Conservation (phyloP, 371 early-diverging fungal species). For the Syncephalastrum racemosum region DNA sequence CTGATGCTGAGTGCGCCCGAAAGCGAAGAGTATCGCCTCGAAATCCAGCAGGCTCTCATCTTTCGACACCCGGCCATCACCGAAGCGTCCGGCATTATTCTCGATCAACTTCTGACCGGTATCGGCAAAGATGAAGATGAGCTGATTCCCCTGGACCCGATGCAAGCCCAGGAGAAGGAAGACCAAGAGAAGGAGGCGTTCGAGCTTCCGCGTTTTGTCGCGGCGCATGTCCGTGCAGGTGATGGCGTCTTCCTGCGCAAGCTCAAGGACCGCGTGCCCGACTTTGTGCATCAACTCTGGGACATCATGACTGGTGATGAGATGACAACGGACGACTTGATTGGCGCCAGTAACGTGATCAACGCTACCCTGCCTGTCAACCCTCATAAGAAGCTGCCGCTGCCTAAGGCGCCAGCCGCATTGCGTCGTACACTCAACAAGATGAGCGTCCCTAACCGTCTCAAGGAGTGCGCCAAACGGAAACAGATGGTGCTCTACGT, state of each 20-base stretch:
- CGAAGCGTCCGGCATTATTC: constrained; percentile 22
- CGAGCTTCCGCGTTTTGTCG: constrained; percentile 27
- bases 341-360: constrained; percentile 21
- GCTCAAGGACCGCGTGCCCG: constrained; percentile 25
- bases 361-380: constrained; percentile 4
- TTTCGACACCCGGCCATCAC: constrained; percentile 24
- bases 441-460: constrained; percentile 7
- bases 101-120: constrained; percentile 22
- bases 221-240: constrained; percentile 39
- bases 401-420: constrained; percentile 20
- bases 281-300: constrained; percentile 32
- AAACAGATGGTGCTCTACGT: constrained; percentile 30
- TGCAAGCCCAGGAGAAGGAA: constrained; percentile 19
- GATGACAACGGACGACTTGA: constrained; percentile 20
- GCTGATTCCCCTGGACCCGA: constrained; percentile 23
- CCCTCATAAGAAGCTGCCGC: constrained; percentile 7
- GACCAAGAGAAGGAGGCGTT: constrained; percentile 10
- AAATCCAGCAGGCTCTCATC: constrained; percentile 26
- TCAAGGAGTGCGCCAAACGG: constrained; percentile 15
- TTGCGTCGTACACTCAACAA: constrained; percentile 13
- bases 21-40: constrained; percentile 23
- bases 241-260: constrained; percentile 30
- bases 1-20: constrained; percentile 11
- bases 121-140: constrained; percentile 12
- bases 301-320: constrained; percentile 32